Base-by-base conservation (phyloP, 805 yeast species). In the Lachancea quebecensis region DNA sequence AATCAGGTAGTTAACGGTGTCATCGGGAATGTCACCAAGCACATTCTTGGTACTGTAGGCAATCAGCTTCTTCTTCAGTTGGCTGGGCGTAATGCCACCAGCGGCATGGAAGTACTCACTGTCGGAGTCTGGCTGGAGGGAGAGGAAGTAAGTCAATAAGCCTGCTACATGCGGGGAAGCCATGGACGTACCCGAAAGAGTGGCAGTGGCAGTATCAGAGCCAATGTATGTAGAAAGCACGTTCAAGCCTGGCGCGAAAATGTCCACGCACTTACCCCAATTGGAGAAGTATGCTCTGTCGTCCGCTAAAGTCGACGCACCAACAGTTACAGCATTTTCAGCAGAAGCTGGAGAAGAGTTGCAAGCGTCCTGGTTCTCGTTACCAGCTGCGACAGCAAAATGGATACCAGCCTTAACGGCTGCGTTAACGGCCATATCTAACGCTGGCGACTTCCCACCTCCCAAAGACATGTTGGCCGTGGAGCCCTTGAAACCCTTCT, bases 141-240 rank as follows among this genome's bases (percentile, higher is more conserved):
- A 83, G 63, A 90, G 72, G 70, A 79, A 91, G 75, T 91, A 91
- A 8, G 96, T 78, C 60, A 89, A 79, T 65, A 91, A 74, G 56
- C 99, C 99, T 49, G 89, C 82, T 55, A 90, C 90, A 62, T 89
- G 96, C 38, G 99, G 98, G 33, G 97, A 85, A 17, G 98, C 96
- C 99, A 91, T 91, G 12, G 98, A 91, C 10, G 97, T 91, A 69
- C 99, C 99, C 33, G 95, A 85, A 64, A 85, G 73, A 34, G 86
- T 78, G 38, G 93, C 89, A 54, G 91, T 83, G 36, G 89, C 85
- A 44, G 78, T 67, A 42, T 75, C 73, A 3, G 88, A 80, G 37
- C 95, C 93, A 64, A 82, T 85, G 64, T 84, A 85, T 33, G 91
- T 84, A 37, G 96, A 87, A 54, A 83, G 73, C 50, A 91, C 79